Evolutionary conservation across 2,329 filamentous ascomycete species (phyloP).

Genomic region (Penicillium oxalicum): DNA sequence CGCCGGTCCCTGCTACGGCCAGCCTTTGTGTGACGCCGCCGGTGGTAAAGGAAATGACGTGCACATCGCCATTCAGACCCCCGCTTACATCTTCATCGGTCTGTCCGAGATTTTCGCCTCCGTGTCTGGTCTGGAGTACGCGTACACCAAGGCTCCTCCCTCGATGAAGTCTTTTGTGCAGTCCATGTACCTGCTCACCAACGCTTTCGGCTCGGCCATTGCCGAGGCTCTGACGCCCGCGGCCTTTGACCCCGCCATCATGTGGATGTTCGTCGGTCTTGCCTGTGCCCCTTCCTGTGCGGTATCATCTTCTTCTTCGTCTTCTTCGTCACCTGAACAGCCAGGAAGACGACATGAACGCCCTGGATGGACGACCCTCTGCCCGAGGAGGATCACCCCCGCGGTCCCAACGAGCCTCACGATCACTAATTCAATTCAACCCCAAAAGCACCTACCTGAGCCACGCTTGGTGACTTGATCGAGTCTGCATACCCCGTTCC

Average conservation of each 20-base stretch:
- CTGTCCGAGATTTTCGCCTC: constrained; percentile 56
- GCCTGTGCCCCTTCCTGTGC: constrained; percentile 43
- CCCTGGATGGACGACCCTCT: constrained; percentile 37
- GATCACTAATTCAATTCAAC: neutral
- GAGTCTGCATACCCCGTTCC: too few relatives aligned
- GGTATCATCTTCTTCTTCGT: constrained; percentile 50
- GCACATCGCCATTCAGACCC: constrained; percentile 42
- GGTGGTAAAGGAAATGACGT: constrained; percentile 34
- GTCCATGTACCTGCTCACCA: constrained; percentile 53
- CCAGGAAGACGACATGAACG: constrained; percentile 48
- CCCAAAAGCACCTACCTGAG: too few relatives aligned
- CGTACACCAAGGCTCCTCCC: constrained; percentile 65
- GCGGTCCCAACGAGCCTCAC: neutral
- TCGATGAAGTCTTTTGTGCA: constrained; percentile 61
- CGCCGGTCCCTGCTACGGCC: constrained; percentile 47
- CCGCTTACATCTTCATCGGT: constrained; percentile 43
- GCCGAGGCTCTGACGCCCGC: constrained; percentile 57
- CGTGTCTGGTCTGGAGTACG: constrained; percentile 66
- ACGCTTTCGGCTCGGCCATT: constrained; percentile 53
- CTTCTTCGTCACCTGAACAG: constrained; percentile 46
- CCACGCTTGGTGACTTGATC: too few relatives aligned
- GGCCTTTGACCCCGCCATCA: constrained; percentile 57
- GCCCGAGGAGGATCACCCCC: constrained; percentile 12
- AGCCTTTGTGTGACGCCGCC: constrained; percentile 32
- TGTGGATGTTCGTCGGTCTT: constrained; percentile 62